phyloP scores from a whole-genome alignment of 257 asterid species.

The Hygrophila difformis region DNA sequence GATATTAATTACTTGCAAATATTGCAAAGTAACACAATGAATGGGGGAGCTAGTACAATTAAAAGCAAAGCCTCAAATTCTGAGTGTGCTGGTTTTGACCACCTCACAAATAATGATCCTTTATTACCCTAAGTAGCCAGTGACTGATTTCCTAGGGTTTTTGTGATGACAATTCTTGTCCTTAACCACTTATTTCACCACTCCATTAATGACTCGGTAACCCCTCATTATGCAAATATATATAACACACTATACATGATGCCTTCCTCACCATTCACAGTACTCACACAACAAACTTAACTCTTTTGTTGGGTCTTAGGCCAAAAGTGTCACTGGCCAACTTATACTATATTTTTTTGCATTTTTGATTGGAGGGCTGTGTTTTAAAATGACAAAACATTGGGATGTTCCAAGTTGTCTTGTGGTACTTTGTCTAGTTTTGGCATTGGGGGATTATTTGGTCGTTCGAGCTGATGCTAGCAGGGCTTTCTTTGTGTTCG shows the following conservation, averaged over 20 bases:
- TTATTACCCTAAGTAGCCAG: no score
- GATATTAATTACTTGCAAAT: no score
- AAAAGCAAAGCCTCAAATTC: no score
- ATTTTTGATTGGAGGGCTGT: no score
- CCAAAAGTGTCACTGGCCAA: neutral
- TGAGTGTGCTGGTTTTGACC: no score
- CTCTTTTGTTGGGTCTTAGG: neutral
- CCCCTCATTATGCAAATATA: conserved; percentile 2
- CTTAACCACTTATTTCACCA: conserved; percentile 14
- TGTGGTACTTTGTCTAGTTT: conserved; percentile 2
- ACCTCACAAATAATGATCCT: no score
- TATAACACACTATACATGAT: neutral
- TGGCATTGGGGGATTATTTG: neutral
- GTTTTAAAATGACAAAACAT: conserved; percentile 3
- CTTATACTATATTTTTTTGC: neutral
- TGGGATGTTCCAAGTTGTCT: neutral
- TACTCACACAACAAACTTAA: conserved; percentile 10
- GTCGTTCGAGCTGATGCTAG: conserved; percentile 2
- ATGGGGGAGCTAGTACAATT: no score
- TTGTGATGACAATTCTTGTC: conserved; percentile 8
- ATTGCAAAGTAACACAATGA: no score
- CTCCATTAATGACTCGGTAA: conserved; percentile 1
- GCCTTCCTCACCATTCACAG: conserved; percentile 9
- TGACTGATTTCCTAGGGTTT: conserved; percentile 1
- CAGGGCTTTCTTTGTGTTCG: conserved; percentile 34